phyloP scores from a whole-genome alignment of 495 filamentous ascomycete species.

The Lasiosphaeriaceae sp. region DNA sequence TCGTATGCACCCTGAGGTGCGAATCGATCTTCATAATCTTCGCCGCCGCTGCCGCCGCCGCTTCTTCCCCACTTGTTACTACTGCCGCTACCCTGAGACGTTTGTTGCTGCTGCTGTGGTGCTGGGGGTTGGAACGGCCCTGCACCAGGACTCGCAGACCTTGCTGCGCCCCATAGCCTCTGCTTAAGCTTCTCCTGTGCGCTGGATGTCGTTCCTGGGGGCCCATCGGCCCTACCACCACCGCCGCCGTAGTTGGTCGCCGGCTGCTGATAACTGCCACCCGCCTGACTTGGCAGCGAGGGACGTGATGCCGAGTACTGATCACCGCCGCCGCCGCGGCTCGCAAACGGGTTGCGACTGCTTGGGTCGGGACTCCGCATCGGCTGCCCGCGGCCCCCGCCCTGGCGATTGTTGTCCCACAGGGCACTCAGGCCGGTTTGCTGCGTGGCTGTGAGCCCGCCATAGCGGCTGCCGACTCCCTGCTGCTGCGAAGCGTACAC shows the following conservation, averaged over 20 bases:
- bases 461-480: conserved; percentile 49
- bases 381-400: conserved; percentile 32
- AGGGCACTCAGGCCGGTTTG: conserved; percentile 63
- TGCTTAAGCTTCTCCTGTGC: conserved; percentile 50
- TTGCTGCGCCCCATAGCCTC: conserved; percentile 44
- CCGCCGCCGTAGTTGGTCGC: not conserved
- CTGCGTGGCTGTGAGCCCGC: conserved; percentile 28
- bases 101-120: conserved; percentile 19
- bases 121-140: conserved; percentile 39
- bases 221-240: conserved; percentile 33
- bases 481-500: conserved; percentile 45
- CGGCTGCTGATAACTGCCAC: conserved; percentile 64
- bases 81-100: conserved; percentile 18
- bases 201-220: conserved; percentile 23
- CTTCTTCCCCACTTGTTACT: conserved; percentile 23
- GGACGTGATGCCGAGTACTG: conserved; percentile 4
- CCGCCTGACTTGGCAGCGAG: conserved; percentile 63
- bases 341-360: conserved; percentile 21
- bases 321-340: conserved; percentile 5
- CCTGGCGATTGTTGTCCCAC: conserved; percentile 69
- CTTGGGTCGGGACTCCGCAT: conserved; percentile 4
- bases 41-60: conserved; percentile 19
- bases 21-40: conserved; percentile 44
- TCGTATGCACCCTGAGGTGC: conserved; percentile 38
- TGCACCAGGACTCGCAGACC: conserved; percentile 37